Conservation (phyloP, 176 grass and related monocot genomes). For the Otatea glauca region DNA sequence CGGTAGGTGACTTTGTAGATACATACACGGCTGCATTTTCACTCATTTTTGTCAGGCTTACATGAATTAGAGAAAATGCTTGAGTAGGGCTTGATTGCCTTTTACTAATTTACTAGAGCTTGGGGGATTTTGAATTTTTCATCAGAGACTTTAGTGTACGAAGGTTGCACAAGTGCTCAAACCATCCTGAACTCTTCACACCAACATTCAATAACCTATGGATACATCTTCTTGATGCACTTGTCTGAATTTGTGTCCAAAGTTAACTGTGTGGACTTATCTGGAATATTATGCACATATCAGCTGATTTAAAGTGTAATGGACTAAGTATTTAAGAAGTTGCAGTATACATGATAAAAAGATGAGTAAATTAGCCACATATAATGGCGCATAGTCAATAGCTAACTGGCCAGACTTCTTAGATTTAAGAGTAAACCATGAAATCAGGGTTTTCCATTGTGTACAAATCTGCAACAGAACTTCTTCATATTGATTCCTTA, state of each 20-base stretch:
- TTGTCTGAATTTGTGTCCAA: neutral
- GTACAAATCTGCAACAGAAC: neutral
- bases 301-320: neutral
- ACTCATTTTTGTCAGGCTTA: neutral
- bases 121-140: neutral
- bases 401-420: neutral
- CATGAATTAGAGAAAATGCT: neutral
- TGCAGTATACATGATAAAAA: neutral
- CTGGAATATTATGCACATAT: neutral
- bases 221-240: neutral
- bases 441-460: neutral
- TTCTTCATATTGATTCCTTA: conserved; percentile 8
- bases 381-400: neutral
- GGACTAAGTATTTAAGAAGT: neutral
- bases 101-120: neutral
- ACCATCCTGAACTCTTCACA: neutral
- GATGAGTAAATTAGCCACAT: neutral
- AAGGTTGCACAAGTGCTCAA: neutral
- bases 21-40: neutral
- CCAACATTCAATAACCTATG: neutral
- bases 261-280: neutral
- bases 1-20: neutral
- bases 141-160: neutral
- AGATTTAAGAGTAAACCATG: neutral
- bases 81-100: neutral